These are phyloP conservation scores for Asterochloris erici DNA, from an alignment of 139 green algal genomes.

Conservation along the genomic window DNA sequence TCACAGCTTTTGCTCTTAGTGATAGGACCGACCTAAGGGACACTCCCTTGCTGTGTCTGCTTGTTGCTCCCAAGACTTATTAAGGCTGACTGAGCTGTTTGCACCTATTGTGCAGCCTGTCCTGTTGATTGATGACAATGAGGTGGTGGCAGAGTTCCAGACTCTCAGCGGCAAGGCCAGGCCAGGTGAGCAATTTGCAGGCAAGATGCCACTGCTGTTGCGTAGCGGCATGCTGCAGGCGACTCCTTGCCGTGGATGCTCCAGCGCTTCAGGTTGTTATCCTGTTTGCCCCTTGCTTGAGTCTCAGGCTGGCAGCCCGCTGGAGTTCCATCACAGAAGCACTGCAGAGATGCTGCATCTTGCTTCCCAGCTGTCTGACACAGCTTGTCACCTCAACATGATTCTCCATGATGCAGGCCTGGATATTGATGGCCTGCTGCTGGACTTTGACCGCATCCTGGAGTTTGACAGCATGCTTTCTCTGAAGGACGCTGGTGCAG, in stretches of 20 bases:
- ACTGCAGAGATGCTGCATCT: not conserved
- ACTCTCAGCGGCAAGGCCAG: slow-evolving; percentile 16
- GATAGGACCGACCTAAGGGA: not conserved
- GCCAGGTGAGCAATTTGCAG: not conserved
- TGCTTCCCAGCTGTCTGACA: not conserved
- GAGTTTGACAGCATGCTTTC: slow-evolving; percentile 14
- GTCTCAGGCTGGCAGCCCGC: not conserved
- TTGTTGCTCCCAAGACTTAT: not conserved
- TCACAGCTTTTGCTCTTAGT: not conserved
- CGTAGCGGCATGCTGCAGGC: not conserved
- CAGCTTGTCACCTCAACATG: not conserved
- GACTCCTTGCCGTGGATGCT: not conserved
- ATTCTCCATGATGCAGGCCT: not conserved
- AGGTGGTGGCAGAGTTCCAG: slow-evolving; percentile 30
- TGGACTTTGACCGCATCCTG: slow-evolving; percentile 36
- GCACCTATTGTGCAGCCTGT: slow-evolving; percentile 16
- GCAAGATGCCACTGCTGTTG: not conserved
- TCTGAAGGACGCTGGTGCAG: not conserved
- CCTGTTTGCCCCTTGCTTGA: not conserved
- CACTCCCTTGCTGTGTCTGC: not conserved
- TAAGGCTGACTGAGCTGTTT: not conserved
- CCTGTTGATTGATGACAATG: slow-evolving; percentile 26
- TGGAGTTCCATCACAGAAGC: not conserved
- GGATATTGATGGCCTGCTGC: slow-evolving; percentile 25
- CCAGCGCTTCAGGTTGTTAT: not conserved